Conservation (phyloP, 192 early-diverging fungal species). For the Entomortierella parvispora region DNA sequence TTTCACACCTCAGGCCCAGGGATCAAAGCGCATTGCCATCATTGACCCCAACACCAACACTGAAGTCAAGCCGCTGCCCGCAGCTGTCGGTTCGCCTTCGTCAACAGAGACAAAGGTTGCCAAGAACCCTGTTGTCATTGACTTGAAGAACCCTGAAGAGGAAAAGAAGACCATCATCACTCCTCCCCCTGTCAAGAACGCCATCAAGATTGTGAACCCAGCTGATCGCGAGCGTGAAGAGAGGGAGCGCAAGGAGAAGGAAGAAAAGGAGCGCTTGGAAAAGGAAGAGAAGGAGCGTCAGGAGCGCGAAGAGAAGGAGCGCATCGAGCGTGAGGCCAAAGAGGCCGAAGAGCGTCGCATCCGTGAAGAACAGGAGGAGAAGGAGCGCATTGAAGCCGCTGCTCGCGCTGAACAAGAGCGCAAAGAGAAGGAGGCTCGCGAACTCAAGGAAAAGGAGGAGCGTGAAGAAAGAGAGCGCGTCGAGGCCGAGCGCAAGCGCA, state of each 20-base stretch:
- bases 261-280: slow-evolving; percentile 52
- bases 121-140: slow-evolving; percentile 29
- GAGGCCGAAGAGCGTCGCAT: slow-evolving; percentile 39
- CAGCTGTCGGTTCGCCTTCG: slow-evolving; percentile 35
- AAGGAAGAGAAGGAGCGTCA: slow-evolving; percentile 45
- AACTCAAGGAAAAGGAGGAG: slow-evolving; percentile 37
- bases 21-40: slow-evolving; percentile 73
- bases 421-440: slow-evolving; percentile 37
- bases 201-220: slow-evolving; percentile 63
- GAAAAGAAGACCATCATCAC: slow-evolving; percentile 42
- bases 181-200: slow-evolving; percentile 44
- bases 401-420: slow-evolving; percentile 27
- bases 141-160: slow-evolving; percentile 42
- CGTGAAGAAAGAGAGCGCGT: slow-evolving; percentile 36
- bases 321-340: slow-evolving; percentile 39
- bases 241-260: slow-evolving; percentile 55
- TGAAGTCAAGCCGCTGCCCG: slow-evolving; percentile 67
- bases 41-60: slow-evolving; percentile 79
- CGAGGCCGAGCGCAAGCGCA: slow-evolving; percentile 42
- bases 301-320: slow-evolving; percentile 49
- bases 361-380: slow-evolving; percentile 39
- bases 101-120: slow-evolving; percentile 31
- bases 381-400: slow-evolving; percentile 16
- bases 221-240: slow-evolving; percentile 57
- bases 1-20: slow-evolving; percentile 47